Conservation (phyloP, 352 stramenopile genomes). For the Phytopythium helicoides region DNA sequence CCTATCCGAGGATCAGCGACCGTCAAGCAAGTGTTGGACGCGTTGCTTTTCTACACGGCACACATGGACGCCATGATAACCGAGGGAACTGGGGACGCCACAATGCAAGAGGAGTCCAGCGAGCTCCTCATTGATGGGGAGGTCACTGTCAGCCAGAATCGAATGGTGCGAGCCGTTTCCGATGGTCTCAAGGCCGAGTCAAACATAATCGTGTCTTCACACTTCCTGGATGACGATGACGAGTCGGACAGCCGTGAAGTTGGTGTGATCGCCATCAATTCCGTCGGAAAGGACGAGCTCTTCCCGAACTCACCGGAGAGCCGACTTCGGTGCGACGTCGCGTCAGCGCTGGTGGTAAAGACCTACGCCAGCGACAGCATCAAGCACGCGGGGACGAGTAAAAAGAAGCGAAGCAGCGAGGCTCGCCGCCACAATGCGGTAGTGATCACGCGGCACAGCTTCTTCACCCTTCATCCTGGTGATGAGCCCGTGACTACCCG, state of each 20-base stretch:
- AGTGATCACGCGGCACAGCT: constrained; percentile 35
- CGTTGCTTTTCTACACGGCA: constrained; percentile 23
- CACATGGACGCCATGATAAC: constrained; percentile 44
- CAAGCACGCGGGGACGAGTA: constrained; percentile 9
- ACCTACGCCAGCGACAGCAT: constrained; percentile 12
- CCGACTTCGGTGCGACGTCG: constrained; percentile 30
- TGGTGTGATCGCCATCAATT: constrained; percentile 23
- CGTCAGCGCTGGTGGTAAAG: constrained; percentile 22
- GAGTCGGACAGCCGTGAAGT: constrained; percentile 19
- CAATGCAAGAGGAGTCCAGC: constrained; percentile 13
- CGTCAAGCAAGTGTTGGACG: constrained; percentile 22
- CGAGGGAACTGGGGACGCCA: constrained; percentile 32
- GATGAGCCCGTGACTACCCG: constrained; percentile 13
- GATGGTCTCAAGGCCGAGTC: constrained; percentile 22
- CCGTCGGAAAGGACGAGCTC: constrained; percentile 32
- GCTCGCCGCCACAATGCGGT: constrained; percentile 9
- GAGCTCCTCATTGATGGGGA: constrained; percentile 6
- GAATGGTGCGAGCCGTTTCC: constrained; percentile 16
- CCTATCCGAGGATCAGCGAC: constrained; percentile 15
- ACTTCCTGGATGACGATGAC: constrained; percentile 23
- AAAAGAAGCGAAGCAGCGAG: constrained; percentile 15
- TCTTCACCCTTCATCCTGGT: constrained; percentile 28
- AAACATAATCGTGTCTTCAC: constrained; percentile 20
- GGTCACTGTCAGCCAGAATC: constrained; percentile 10
- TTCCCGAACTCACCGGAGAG: constrained; percentile 18